Evolutionary conservation across 495 filamentous ascomycete species (phyloP), one percentile per base, ranked within the genome.

Genomic region (Lasiosphaeria miniovina): DNA sequence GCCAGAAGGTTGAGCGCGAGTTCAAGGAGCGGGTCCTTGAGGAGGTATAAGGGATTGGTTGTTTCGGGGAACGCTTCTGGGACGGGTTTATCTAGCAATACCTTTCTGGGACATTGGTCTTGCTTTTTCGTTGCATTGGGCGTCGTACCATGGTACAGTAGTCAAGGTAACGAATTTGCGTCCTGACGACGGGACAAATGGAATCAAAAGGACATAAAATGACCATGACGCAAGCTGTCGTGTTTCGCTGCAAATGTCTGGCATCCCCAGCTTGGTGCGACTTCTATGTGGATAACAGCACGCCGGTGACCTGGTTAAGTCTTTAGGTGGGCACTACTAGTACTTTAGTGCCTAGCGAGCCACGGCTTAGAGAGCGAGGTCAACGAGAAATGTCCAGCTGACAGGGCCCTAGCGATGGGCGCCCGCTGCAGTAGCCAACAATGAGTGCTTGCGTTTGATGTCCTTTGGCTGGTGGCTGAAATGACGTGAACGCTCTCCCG

Each of bases 21-120:
- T 98, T 98, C 89, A 96, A 96, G 88, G 94, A 98, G 85, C 83
- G 80, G 69, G 90, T 96, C 73, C 84, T 97, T 69, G 91, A 96
- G 76, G 85, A 79, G 67, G 93, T 98, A 80, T 98, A 89, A 90
- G 80, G 74, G 71, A 72, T 68, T 11, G 66, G 50, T 63, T 70
- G 69, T 65, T 76, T 69, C 70, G 72, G 65, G 67, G 63, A 67
- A 74, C 72, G 75, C 75, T 75, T 72, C 63, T 61, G 71, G 68
- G 67, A 68, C 69, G 74, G 71, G 77, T 78, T 80, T 73, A 74
- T 78, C 70, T 69, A 74, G 71, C 76, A 78, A 77, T 77, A 79
- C 77, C 72, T 80, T 76, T 80, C 69, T 71, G 67, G 74, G 71
- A 68, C 62, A 64, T 66, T 65, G 72, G 72, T 69, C 66, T 73